These are phyloP conservation scores for Fagus crenata DNA, from an alignment of 306 rosid genomes.

Conservation along the genomic window DNA sequence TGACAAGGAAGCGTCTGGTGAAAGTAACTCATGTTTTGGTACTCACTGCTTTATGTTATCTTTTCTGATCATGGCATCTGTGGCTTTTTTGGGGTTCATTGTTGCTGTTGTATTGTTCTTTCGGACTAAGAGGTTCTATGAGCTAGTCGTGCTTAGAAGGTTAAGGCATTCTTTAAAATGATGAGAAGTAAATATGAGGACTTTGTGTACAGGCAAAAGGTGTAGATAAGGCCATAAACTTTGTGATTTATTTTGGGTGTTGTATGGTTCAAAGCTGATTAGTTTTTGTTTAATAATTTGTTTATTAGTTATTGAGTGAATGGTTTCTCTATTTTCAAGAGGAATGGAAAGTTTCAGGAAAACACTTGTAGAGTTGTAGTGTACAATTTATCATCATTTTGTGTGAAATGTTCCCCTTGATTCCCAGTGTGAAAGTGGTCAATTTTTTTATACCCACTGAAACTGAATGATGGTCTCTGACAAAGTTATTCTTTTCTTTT, in stretches of 20 bases:
- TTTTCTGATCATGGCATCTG: slow-evolving; percentile 67
- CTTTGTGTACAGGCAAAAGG: background rate
- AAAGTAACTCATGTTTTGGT: slow-evolving; percentile 57
- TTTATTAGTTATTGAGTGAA: too few relatives aligned
- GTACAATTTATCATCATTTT: background rate
- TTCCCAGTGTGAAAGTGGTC: too few relatives aligned
- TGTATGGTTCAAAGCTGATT: too few relatives aligned
- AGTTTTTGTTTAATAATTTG: too few relatives aligned
- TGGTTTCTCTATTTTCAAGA: too few relatives aligned
- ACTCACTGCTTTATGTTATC: slow-evolving; percentile 72
- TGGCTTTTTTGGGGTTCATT: slow-evolving; percentile 60
- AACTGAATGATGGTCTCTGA: too few relatives aligned
- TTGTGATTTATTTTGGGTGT: background rate
- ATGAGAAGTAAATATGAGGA: background rate
- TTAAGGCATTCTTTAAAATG: slow-evolving; percentile 31
- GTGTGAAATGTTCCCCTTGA: background rate
- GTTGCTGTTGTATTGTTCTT: slow-evolving; percentile 59
- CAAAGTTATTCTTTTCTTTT: too few relatives aligned
- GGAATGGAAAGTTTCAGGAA: too few relatives aligned
- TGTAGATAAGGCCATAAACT: background rate
- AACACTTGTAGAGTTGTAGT: too few relatives aligned
- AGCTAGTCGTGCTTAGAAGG: slow-evolving; percentile 49
- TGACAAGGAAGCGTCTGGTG: slow-evolving; percentile 51
- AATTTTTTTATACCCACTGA: too few relatives aligned
- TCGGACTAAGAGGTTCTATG: slow-evolving; percentile 70